Evolutionary conservation across 2,329 filamentous ascomycete species (phyloP).

Genomic region (Pseudopithomyces chartarum): DNA sequence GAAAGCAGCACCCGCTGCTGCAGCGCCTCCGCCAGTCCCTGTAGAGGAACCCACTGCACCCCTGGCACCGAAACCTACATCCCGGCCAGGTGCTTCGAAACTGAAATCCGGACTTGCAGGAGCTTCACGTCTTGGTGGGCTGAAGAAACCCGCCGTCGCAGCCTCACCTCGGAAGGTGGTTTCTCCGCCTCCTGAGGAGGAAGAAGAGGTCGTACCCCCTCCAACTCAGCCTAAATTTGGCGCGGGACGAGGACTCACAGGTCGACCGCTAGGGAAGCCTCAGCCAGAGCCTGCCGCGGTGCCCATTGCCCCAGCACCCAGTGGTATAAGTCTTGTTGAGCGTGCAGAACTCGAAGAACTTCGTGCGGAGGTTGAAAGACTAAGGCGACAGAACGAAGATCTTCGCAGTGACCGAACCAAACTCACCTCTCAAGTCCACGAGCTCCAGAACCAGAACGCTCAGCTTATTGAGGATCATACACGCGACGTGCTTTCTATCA

Average conservation of each 20-base stretch:
- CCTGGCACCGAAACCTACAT: constrained; percentile 63
- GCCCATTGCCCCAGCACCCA: constrained; percentile 56
- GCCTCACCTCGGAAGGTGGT: constrained; percentile 48
- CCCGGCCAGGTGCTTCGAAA: constrained; percentile 53
- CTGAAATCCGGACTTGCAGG: constrained; percentile 46
- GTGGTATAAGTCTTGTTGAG: constrained; percentile 77
- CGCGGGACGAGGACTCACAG: constrained; percentile 75
- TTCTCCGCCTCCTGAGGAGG: constrained; percentile 56
- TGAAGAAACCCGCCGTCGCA: constrained; percentile 46
- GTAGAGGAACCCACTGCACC: constrained; percentile 58
- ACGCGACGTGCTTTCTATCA: constrained; percentile 91
- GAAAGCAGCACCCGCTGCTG: constrained; percentile 53
- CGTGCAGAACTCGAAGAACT: constrained; percentile 91
- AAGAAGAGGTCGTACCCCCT: constrained; percentile 51
- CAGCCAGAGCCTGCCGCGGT: constrained; percentile 68
- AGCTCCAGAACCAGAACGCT: constrained; percentile 96
- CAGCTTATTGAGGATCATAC: constrained; percentile 97
- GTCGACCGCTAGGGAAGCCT: constrained; percentile 83
- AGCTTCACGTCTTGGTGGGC: constrained; percentile 45
- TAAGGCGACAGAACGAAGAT: constrained; percentile 77
- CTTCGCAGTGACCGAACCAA: constrained; percentile 80
- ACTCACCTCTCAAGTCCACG: constrained; percentile 84
- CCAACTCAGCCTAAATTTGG: constrained; percentile 65
- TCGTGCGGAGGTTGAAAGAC: constrained; percentile 78
- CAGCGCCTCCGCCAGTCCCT: constrained; percentile 43